phyloP scores from a whole-genome alignment of 805 yeast genomes.

The Trichomonascus vanleenenianus region DNA sequence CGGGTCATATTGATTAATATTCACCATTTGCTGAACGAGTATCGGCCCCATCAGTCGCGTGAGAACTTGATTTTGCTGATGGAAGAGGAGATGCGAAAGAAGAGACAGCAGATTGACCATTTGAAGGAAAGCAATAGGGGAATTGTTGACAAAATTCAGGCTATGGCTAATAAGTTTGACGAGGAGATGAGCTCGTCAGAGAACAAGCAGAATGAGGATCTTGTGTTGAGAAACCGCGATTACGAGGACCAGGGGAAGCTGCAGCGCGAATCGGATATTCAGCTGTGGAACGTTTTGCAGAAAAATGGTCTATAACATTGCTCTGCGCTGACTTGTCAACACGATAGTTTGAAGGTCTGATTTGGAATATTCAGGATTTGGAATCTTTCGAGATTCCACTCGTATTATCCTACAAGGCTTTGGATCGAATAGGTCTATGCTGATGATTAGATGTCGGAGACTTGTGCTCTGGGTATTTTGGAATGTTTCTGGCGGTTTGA shows the following conservation, averaged over 20 bases:
- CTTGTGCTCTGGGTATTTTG: no score
- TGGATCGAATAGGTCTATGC: no score
- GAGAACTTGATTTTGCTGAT: slow-evolving; percentile 75
- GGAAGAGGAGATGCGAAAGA: slow-evolving; percentile 50
- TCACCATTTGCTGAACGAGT: slow-evolving; percentile 85
- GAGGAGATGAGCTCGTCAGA: not conserved
- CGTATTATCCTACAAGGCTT: no score
- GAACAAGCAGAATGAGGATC: not conserved
- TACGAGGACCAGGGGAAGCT: not conserved
- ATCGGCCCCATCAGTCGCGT: slow-evolving; percentile 91
- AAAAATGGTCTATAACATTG: no score
- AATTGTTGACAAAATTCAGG: slow-evolving; percentile 33
- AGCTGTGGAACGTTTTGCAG: no score
- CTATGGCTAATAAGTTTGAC: slow-evolving; percentile 25
- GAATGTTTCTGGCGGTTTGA: no score
- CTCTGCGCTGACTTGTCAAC: no score
- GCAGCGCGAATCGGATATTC: not conserved
- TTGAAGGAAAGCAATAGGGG: slow-evolving; percentile 35
- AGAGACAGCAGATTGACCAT: slow-evolving; percentile 23
- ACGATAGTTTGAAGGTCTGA: no score
- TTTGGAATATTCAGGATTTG: no score
- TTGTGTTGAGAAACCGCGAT: not conserved
- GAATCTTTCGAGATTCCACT: no score
- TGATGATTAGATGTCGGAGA: no score
- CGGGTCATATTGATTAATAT: slow-evolving; percentile 77